Base-by-base conservation (phyloP, 331 rosid genomes). In the Malus hybrid region DNA sequence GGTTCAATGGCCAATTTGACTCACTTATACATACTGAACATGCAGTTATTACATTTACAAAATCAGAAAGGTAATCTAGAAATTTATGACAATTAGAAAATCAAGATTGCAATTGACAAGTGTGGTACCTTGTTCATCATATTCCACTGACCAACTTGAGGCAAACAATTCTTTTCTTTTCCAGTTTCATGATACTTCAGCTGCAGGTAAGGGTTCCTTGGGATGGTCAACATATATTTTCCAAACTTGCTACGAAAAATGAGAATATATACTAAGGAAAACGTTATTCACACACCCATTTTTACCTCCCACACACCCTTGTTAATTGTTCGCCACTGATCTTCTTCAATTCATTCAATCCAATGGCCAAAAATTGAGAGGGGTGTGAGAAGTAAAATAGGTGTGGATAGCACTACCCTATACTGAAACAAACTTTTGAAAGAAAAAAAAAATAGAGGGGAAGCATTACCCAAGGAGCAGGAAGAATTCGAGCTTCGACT, bases 111-210 rank as follows among this genome's bases (percentile, higher is more conserved):
- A 32, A 56, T 73, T 52, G 44, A 55, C 68, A 77, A 50, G 31
- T 59, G 12, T 33, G n/a, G 50, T 87, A 94, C 99, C 97, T 94
- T 94, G 92, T 94, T 94, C 97, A 90, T 89, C 99, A 94, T 94
- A 80, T 94, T 94, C 97, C 99, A 90, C 82, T 94, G 99, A 77
- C 97, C 99, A 78, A 94, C 97, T 84, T 94, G 99, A 39, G 99
- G 99, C 77, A 94, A 86, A 79, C 99, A 94, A 83, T 90, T 89
- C 87, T 90, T 94, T 80, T 92, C 99, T 83, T 92, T 92, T 18
- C 99, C 99, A 67, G 91, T 88, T 48, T 92, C 99, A 61, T 94
- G 97, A 83, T 94, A 94, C 74, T 94, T 94, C 74, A 94, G 88
- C 99, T 94, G 97, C 86, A 46, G 33, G 61, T 64, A 42, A 65